Percentiles rank a stretch among this genome's conserved stretches.
phyloP scores from a whole-genome alignment of 805 yeast species.

The Myxozyma neotropica region DNA sequence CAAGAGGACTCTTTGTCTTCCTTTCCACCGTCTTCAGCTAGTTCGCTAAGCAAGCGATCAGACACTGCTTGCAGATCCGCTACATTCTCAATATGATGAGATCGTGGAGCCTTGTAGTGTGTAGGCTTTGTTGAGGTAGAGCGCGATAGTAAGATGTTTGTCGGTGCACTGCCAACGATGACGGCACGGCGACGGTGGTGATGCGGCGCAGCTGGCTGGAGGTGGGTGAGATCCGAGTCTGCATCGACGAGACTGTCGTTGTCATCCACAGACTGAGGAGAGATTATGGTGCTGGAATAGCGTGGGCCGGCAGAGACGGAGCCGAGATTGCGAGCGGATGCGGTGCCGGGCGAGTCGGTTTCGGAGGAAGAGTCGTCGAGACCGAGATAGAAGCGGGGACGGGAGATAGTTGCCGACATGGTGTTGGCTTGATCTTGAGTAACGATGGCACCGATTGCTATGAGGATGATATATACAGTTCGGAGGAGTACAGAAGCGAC shows the following conservation, averaged over 20 bases:
- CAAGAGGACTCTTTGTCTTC: constrained; percentile 10
- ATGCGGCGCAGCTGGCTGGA: neutral
- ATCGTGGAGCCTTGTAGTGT: neutral
- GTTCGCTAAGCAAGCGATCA: neutral
- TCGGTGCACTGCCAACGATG: neutral
- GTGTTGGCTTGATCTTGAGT: no score
- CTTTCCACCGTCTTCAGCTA: neutral
- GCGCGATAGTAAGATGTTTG: neutral
- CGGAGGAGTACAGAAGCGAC: neutral
- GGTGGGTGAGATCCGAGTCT: neutral
- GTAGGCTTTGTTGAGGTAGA: neutral
- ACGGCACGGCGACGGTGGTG: neutral
- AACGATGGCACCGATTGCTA: no score
- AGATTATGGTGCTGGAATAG: neutral
- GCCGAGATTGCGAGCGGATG: no score
- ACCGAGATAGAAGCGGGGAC: constrained; percentile 22
- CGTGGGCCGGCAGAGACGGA: no score
- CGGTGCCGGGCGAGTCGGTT: no score
- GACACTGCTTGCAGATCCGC: constrained; percentile 7
- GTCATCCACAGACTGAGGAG: neutral
- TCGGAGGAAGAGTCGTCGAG: constrained; percentile 14
- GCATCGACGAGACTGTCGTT: constrained; percentile 1
- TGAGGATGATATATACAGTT: no score
- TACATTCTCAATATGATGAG: constrained; percentile 3
- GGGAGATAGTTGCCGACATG: neutral